These are phyloP conservation scores for Colletotrichum chrysophilum DNA, from an alignment of 2,329 filamentous ascomycete genomes.

Conservation along the genomic window DNA sequence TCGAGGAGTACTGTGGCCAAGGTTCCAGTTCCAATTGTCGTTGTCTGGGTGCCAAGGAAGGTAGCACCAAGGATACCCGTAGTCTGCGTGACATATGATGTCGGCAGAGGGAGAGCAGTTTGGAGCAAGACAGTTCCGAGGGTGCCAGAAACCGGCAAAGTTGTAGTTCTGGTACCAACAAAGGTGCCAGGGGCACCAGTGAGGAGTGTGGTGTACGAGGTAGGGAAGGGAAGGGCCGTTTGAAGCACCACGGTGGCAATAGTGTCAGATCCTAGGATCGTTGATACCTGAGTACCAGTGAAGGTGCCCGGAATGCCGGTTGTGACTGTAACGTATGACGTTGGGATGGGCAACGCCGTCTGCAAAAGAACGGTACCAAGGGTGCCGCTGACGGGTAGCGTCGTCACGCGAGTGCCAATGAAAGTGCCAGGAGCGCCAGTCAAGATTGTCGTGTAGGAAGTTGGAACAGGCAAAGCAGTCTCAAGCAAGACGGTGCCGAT, in stretches of 20 bases:
- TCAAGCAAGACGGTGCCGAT: background rate
- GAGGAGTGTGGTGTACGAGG: background rate
- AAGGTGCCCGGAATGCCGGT: background rate
- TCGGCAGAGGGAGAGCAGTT: background rate
- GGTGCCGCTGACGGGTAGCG: background rate
- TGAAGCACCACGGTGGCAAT: background rate
- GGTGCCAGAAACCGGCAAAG: background rate
- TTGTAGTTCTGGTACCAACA: background rate
- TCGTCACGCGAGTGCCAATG: background rate
- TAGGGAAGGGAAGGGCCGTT: background rate
- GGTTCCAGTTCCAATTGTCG: background rate
- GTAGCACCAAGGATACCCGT: background rate
- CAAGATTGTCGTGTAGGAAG: slow-evolving; percentile 5
- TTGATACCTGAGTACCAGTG: background rate
- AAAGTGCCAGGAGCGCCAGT: background rate
- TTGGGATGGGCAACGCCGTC: background rate
- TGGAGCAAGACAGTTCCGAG: background rate
- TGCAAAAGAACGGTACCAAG: background rate
- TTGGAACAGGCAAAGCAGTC: background rate
- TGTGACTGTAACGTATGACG: background rate
- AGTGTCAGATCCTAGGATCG: background rate
- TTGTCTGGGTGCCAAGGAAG: background rate
- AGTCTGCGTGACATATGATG: background rate
- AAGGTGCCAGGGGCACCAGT: background rate
- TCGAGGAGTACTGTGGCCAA: background rate